Base-by-base conservation (phyloP, 108 stramenopile species). In the Aurantiochytrium sp. region DNA sequence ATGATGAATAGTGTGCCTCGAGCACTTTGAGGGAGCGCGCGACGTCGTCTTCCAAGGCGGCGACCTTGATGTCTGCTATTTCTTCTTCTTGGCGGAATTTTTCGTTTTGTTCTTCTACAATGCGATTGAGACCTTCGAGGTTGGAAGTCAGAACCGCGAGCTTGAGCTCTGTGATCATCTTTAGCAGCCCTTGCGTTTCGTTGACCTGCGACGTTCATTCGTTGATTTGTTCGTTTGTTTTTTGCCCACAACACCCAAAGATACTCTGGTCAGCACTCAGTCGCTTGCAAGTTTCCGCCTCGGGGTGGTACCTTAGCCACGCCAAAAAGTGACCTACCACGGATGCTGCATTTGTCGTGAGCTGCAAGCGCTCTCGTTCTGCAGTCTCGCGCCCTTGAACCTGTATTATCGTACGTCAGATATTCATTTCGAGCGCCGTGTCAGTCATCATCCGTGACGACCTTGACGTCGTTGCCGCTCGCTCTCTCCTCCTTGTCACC, bases 111-210 rank as follows among this genome's bases (percentile, higher is more conserved):
- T 83, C 76, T 16, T 83, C 76, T 18, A 83, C 76, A 12, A 53
- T 47, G 19, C 49, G 6, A 45, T 83, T 83, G 25, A 83, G 76
- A 12, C 51, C 76, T 23, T 83, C 76, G 1, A 83, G 51, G 76
- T 83, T 83, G 18, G 76, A 83, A 8, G 76, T 83, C 25, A 83
- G 76, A 43, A 83, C 76, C 76, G 76, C 45, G 19, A 83, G 76
- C 76, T 83, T 83, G 45, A 83, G 49, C 23, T 83, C 76, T 12
- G 76, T 83, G 23, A 83, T 83, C 76, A 83, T 47, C 76, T 83
- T 83, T 12, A 83, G 51, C n/a, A 83, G 51, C n/a, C 76, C 51
- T 23, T 83, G 76, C 25, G 76, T 28, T 23, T 83, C 76, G 4
- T 23, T 53, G 19, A 83, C 76, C 76, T 83, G 76, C n/a, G 42